phyloP scores from a whole-genome alignment of 2,329 filamentous ascomycete genomes.

The Alternaria atra region DNA sequence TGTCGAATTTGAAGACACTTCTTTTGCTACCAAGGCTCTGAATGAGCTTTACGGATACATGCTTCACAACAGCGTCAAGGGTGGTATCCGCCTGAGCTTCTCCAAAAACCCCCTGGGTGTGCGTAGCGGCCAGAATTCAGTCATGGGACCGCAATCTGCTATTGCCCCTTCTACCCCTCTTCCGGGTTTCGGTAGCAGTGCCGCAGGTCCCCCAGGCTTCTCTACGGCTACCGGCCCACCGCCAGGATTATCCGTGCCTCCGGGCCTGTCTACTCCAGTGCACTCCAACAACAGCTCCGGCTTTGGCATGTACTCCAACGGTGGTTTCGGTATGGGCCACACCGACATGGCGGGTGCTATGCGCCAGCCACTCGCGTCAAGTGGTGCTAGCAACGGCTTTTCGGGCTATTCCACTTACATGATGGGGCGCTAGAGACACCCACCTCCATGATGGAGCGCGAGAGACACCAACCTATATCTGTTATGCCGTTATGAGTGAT shows the following conservation, averaged over 20 bases:
- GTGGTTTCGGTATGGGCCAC: conserved; percentile 45
- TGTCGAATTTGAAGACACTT: conserved; percentile 95
- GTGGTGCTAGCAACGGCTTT: conserved; percentile 43
- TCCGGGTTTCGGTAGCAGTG: conserved; percentile 65
- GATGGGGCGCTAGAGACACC: conserved; percentile 48
- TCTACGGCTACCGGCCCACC: conserved; percentile 78
- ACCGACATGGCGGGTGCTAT: conserved; percentile 49
- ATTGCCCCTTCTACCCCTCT: conserved; percentile 63
- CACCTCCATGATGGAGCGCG: conserved; percentile 49
- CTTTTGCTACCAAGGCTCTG: conserved; percentile 89
- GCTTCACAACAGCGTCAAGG: conserved; percentile 91
- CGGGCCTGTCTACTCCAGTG: conserved; percentile 65
- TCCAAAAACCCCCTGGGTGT: conserved; percentile 97
- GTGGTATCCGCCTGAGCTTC: conserved; percentile 93
- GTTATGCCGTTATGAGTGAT: conserved; percentile 47
- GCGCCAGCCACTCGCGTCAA: conserved; percentile 46
- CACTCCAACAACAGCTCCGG: conserved; percentile 42
- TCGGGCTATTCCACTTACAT: conserved; percentile 50
- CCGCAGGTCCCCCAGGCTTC: conserved; percentile 66
- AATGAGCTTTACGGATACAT: conserved; percentile 87
- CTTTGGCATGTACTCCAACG: conserved; percentile 51
- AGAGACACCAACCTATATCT: conserved; percentile 20
- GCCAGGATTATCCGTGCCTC: conserved; percentile 79
- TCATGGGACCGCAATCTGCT: conserved; percentile 60
- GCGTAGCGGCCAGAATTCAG: conserved; percentile 74